phyloP scores from a whole-genome alignment of 1,139 yeast genomes.

The Zygosaccharomyces sapae region DNA sequence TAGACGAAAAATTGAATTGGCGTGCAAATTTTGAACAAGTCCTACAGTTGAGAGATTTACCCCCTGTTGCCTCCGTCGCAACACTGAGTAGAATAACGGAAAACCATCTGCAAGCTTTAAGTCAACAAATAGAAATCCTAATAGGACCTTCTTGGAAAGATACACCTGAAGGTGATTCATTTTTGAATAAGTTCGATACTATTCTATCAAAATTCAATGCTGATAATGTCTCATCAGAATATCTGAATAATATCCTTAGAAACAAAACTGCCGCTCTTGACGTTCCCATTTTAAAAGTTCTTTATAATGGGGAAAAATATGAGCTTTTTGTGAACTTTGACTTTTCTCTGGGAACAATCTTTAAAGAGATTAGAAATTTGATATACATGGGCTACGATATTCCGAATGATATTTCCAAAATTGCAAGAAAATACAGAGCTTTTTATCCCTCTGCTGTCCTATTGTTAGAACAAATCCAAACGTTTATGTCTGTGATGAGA shows the following conservation, averaged over 20 bases:
- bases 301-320: slow-evolving; percentile 21
- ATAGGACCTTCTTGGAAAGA: slow-evolving; percentile 73
- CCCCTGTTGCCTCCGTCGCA: slow-evolving; percentile 47
- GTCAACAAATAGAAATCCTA: slow-evolving; percentile 45
- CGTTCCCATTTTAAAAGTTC: slow-evolving; percentile 42
- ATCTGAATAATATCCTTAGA: slow-evolving; percentile 40
- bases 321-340: slow-evolving; percentile 51
- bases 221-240: slow-evolving; percentile 41
- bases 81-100: slow-evolving; percentile 51
- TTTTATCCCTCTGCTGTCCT: slow-evolving; percentile 58
- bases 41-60: slow-evolving; percentile 43
- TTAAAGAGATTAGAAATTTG: slow-evolving; percentile 54
- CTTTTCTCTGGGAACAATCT: slow-evolving; percentile 42
- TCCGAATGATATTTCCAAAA: slow-evolving; percentile 48
- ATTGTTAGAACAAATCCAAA: slow-evolving; percentile 48
- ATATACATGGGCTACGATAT: slow-evolving; percentile 53
- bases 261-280: slow-evolving; percentile 29
- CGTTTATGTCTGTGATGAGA: slow-evolving; percentile 21
- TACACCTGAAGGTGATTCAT: slow-evolving; percentile 67
- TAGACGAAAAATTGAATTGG: slow-evolving; percentile 14
- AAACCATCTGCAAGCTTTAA: slow-evolving; percentile 41
- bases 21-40: slow-evolving; percentile 1
- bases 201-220: slow-evolving; percentile 48
- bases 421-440: slow-evolving; percentile 45
- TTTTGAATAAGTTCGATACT: slow-evolving; percentile 48